These are phyloP conservation scores for Talaromyces borbonicus DNA, from an alignment of 495 filamentous ascomycete genomes.

Conservation along the genomic window DNA sequence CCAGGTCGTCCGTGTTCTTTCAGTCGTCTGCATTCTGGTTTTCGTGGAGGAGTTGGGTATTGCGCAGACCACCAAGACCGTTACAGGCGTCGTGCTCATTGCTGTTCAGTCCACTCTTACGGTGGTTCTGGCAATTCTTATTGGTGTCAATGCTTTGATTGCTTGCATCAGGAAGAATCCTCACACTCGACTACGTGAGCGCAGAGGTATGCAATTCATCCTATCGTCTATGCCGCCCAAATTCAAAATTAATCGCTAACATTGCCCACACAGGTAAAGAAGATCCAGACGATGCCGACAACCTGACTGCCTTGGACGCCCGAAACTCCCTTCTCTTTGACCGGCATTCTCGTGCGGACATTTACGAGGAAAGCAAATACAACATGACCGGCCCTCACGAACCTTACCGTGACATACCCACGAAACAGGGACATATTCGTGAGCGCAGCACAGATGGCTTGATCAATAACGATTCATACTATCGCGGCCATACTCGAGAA, in stretches of 20 bases:
- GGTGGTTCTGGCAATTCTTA: slow-evolving; percentile 74
- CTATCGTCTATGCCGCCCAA: background rate
- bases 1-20: slow-evolving; percentile 87
- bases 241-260: background rate
- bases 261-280: slow-evolving; percentile 44
- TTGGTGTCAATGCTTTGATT: slow-evolving; percentile 81
- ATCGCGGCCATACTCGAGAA: background rate
- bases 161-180: slow-evolving; percentile 79
- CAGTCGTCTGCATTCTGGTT: slow-evolving; percentile 78
- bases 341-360: slow-evolving; percentile 21
- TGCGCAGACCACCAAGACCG: slow-evolving; percentile 87
- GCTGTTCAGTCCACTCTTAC: slow-evolving; percentile 81
- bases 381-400: slow-evolving; percentile 36
- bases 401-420: slow-evolving; percentile 30
- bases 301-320: slow-evolving; percentile 80
- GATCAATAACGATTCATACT: slow-evolving; percentile 23
- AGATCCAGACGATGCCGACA: slow-evolving; percentile 74
- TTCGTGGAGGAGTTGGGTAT: slow-evolving; percentile 93
- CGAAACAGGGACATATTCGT: slow-evolving; percentile 13
- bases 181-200: slow-evolving; percentile 73
- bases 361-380: slow-evolving; percentile 39
- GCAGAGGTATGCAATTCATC: slow-evolving; percentile 61
- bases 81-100: slow-evolving; percentile 82
- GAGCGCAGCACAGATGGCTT: slow-evolving; percentile 32
- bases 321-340: slow-evolving; percentile 81